Percentiles rank a stretch among this genome's conserved stretches.
Conservation (phyloP, 2,329 filamentous ascomycete genomes). For the Pseudovirgaria hyperparasitica region DNA sequence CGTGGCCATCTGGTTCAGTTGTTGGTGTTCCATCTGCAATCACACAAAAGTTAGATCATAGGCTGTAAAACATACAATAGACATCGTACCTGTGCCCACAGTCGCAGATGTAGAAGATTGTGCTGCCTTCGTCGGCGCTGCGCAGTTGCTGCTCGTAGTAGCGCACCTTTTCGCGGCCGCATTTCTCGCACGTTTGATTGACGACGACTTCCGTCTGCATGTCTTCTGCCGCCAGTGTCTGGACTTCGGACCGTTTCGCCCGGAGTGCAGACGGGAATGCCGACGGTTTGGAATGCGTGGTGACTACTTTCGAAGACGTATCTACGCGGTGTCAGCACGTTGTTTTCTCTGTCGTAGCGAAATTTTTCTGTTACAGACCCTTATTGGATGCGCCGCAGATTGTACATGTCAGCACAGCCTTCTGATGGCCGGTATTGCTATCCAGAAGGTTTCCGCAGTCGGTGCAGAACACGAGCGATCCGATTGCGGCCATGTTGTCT, state of each 20-base stretch:
- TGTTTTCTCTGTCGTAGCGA: neutral
- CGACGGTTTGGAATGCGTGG: conserved; percentile 74
- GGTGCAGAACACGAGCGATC: conserved; percentile 82
- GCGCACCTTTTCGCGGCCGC: conserved; percentile 68
- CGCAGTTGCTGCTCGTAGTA: conserved; percentile 78
- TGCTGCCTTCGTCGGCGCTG: conserved; percentile 89
- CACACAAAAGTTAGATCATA: conserved; percentile 9
- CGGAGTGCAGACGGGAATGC: conserved; percentile 86
- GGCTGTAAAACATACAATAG: conserved; percentile 2
- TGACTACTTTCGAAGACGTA: conserved; percentile 54
- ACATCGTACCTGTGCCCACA: conserved; percentile 66
- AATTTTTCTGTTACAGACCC: conserved; percentile 45
- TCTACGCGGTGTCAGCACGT: conserved; percentile 7
- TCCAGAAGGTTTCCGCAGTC: conserved; percentile 87
- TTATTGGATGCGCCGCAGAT: conserved; percentile 76
- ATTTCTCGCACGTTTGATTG: conserved; percentile 63
- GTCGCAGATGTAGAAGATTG: conserved; percentile 79
- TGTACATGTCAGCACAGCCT: conserved; percentile 67
- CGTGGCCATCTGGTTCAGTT: conserved; percentile 34
- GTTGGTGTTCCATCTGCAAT: conserved; percentile 42
- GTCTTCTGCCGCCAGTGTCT: conserved; percentile 66
- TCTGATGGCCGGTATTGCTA: conserved; percentile 60
- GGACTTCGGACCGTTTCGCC: conserved; percentile 74
- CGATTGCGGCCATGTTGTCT: conserved; percentile 67
- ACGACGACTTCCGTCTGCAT: conserved; percentile 60